Percentiles rank a stretch among this genome's conserved stretches.
Conservation (phyloP, 805 yeast genomes). For the Candida stauntonica region DNA sequence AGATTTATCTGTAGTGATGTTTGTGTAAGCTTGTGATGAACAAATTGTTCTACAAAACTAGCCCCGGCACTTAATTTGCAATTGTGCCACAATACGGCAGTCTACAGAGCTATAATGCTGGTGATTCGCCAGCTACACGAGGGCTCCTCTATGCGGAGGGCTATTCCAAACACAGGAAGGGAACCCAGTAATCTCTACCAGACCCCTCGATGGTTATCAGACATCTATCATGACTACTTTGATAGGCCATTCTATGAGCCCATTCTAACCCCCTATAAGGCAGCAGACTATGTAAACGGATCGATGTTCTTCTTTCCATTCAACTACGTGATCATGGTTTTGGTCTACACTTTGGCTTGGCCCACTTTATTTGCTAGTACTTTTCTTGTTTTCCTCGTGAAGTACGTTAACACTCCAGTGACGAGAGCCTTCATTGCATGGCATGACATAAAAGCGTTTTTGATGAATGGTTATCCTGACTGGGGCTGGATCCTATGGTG, state of each 20-base stretch:
- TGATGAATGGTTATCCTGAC: slow-evolving; percentile 1
- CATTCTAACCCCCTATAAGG: slow-evolving; percentile 1
- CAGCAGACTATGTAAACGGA: neutral
- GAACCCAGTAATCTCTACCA: too few relatives aligned
- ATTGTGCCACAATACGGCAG: too few relatives aligned
- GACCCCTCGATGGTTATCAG: too few relatives aligned
- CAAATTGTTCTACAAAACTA: too few relatives aligned
- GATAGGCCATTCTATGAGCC: slow-evolving; percentile 3
- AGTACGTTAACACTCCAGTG: slow-evolving; percentile 5
- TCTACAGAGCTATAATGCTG: too few relatives aligned
- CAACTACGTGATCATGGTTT: slow-evolving; percentile 6
- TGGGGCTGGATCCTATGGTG: too few relatives aligned
- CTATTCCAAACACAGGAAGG: too few relatives aligned
- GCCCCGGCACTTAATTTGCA: too few relatives aligned
- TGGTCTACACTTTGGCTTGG: slow-evolving; percentile 1
- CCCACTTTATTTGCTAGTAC: slow-evolving; percentile 1
- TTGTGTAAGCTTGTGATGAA: too few relatives aligned
- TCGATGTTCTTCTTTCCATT: slow-evolving; percentile 3
- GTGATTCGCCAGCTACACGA: too few relatives aligned
- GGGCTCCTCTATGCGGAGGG: too few relatives aligned
- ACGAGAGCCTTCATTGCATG: slow-evolving; percentile 3
- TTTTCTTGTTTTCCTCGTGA: slow-evolving; percentile 1
- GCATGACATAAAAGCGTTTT: slow-evolving; percentile 1
- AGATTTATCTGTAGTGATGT: too few relatives aligned
- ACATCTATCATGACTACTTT: neutral